phyloP scores from a whole-genome alignment of 805 yeast species.

The Kazachstania kunashirensis region DNA sequence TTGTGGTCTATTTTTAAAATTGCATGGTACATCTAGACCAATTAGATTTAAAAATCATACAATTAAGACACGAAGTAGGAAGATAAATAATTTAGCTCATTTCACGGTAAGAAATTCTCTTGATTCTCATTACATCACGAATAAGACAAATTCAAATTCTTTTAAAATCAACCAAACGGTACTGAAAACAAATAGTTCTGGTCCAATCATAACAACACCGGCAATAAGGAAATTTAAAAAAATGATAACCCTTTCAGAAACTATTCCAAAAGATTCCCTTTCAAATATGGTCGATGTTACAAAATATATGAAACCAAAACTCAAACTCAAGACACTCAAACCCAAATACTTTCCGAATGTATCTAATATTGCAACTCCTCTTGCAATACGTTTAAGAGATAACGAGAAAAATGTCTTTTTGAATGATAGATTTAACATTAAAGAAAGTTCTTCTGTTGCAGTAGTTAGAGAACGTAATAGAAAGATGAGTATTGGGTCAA shows the following conservation, averaged over 20 bases:
- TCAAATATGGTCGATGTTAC: constrained; percentile 3
- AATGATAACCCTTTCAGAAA: background rate
- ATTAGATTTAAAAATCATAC: constrained; percentile 83
- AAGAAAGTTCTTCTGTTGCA: background rate
- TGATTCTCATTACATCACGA: constrained; percentile 17
- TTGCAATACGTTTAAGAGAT: no score
- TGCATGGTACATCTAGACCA: constrained; percentile 88
- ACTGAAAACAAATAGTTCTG: background rate
- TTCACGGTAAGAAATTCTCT: background rate
- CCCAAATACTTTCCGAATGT: no score
- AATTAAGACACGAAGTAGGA: constrained; percentile 80
- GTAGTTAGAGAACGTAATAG: background rate
- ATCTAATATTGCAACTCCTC: no score
- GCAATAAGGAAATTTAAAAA: background rate
- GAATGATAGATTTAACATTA: background rate
- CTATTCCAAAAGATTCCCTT: background rate
- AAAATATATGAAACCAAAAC: constrained; percentile 3
- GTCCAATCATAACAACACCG: background rate
- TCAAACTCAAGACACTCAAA: no score
- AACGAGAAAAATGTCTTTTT: background rate
- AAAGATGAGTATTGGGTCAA: background rate
- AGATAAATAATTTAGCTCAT: background rate
- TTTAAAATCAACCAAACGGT: background rate
- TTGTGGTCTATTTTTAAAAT: constrained; percentile 76
- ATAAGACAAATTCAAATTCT: background rate